Evolutionary conservation across 805 yeast genomes (phyloP), one percentile per base, ranked within the genome.

Genomic region (Pichia eremophila): DNA sequence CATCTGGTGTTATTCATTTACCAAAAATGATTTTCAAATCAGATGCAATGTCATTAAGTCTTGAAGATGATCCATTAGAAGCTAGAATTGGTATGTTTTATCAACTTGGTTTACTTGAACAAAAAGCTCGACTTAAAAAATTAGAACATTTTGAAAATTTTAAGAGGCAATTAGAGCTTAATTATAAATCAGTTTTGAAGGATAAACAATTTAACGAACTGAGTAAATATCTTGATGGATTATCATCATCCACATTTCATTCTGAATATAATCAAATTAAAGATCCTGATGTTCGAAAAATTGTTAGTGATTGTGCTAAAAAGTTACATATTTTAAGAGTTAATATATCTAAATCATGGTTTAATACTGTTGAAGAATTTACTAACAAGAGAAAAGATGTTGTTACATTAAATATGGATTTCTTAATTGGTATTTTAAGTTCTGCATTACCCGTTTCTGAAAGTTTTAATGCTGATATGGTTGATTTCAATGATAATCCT

Each of bases 11-110:
- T 59, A 69, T 19, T 29, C 59, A 28, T n/a, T 38, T 71, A 5
- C 82, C 82, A 1, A 57, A 58, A 2, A 62, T 81, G 1, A 64
- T 65, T 31, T 47, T 80, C 10, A 67, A 62, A 36, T 56, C 79
- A 0, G 59, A 66, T 5, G 59, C 63, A 1, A 64, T 80, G 35
- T 68, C 73, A 1, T 51, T 81, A 10, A 70, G 72, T 4, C 66
- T 81, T 37, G 85, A 79, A 47, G 81, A 78, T 59, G 86, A 82
- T 57, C 78, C 81, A 1, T 81, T 82, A 58, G 88, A 82, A 58
- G 70, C 71, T 29, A 80, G 80, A 57, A 60, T 82, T n/a, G 71
- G 75, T 2, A 66, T 75, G 56, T 78, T 78, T 34, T 77, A 64
- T 49, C 80, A 79, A 53, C 66, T 79, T 12, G 88, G 87, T 1